These are phyloP conservation scores for Bacidia gigantensis DNA, from an alignment of 495 filamentous ascomycete genomes.

Conservation along the genomic window DNA sequence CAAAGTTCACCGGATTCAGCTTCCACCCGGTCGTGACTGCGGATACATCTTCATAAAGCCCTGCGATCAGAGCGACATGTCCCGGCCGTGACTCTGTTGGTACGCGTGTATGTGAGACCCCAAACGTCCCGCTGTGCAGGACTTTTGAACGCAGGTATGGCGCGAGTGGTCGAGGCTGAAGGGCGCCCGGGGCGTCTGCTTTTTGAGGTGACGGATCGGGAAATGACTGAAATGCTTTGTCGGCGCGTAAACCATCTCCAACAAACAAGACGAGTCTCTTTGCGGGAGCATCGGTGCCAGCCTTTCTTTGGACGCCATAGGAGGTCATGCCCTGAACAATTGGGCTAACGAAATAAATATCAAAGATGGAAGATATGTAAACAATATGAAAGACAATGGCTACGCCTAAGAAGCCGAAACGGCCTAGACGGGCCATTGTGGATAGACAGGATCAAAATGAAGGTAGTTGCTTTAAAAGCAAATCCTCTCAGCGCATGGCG, in stretches of 20 bases:
- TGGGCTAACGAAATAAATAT: slow-evolving; percentile 97
- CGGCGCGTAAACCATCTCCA: slow-evolving; percentile 92
- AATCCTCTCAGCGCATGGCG: neutral
- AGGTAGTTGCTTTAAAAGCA: neutral
- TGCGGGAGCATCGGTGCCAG: slow-evolving; percentile 57
- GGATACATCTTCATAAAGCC: slow-evolving; percentile 96
- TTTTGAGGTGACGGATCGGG: slow-evolving; percentile 71
- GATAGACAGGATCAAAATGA: neutral
- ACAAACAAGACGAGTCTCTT: slow-evolving; percentile 88
- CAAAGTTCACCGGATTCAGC: slow-evolving; percentile 94
- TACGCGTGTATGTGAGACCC: slow-evolving; percentile 93
- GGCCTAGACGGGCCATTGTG: slow-evolving; percentile 63
- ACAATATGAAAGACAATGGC: slow-evolving; percentile 89
- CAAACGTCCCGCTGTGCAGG: slow-evolving; percentile 87
- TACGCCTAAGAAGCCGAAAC: slow-evolving; percentile 78
- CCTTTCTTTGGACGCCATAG: slow-evolving; percentile 52
- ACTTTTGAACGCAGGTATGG: slow-evolving; percentile 87
- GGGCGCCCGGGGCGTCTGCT: slow-evolving; percentile 29
- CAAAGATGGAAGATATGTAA: slow-evolving; percentile 95
- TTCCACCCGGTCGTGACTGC: slow-evolving; percentile 98
- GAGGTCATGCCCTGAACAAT: slow-evolving; percentile 91
- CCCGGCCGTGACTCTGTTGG: slow-evolving; percentile 95
- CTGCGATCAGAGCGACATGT: slow-evolving; percentile 95
- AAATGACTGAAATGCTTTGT: slow-evolving; percentile 94
- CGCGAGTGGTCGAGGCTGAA: slow-evolving; percentile 59